Evolutionary conservation across 768 basidiomycete genomes (phyloP).

Genomic region (Terana coerulea): DNA sequence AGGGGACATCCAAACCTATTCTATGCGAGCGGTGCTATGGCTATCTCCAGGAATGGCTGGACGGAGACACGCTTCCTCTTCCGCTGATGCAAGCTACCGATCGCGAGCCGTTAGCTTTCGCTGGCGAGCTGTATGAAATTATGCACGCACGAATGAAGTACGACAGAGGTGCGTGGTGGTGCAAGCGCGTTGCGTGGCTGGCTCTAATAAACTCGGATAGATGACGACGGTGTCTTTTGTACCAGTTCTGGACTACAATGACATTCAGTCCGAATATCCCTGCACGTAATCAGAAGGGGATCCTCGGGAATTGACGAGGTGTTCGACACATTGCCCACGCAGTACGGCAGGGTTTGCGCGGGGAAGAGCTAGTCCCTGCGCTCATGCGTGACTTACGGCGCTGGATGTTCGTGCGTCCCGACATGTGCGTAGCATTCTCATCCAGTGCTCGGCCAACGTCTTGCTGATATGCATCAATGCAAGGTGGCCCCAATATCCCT

Average conservation of each 20-base stretch:
- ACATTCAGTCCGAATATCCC: no score
- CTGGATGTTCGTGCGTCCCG: conserved; percentile 9
- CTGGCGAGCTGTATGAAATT: conserved; percentile 3
- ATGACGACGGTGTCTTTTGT: background rate
- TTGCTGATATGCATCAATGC: background rate
- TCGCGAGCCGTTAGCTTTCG: background rate
- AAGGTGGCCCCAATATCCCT: background rate
- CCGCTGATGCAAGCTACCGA: no score
- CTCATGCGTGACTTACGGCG: background rate
- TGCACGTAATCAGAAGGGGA: no score
- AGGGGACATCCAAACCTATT: background rate
- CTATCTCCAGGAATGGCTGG: background rate
- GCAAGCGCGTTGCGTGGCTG: background rate
- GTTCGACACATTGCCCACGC: background rate
- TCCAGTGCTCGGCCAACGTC: background rate
- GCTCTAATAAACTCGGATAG: background rate
- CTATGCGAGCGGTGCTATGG: conserved; percentile 2
- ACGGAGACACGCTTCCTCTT: no score
- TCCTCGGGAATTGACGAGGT: no score
- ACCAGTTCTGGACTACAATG: background rate
- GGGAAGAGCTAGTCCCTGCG: background rate
- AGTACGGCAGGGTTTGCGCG: background rate
- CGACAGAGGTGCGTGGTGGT: background rate
- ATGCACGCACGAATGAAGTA: background rate
- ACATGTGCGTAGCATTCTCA: background rate